Evolutionary conservation across 1,284 basidiomycete genomes (phyloP), one percentile per base, ranked within the genome.

Genomic region (Trametes polyzona): DNA sequence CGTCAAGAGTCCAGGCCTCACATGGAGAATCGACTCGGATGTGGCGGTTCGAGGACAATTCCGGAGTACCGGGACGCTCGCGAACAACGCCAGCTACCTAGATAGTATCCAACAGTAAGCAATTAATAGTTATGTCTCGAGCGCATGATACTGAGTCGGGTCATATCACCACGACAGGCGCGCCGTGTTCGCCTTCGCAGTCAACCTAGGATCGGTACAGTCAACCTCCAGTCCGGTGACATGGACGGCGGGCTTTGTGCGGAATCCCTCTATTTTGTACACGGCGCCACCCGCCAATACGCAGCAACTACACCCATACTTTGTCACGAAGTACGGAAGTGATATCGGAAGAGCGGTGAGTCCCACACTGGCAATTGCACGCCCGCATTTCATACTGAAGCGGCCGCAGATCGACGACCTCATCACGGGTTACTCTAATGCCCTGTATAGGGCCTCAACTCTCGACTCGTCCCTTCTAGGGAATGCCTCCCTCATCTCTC

Each of bases 221-320:
- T 40, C 36, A 14, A 68, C 64, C 2, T 24, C 55, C 1, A 32
- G 27, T 3, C 62, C 69, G 3, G 59, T 68, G 16, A 58, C 67
- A 1, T 70, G 69, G 69, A 35, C 64, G 5, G 33, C 67, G 0
- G 69, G 68, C 5, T 57, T 56, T 27, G 59, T 66, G 10, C 64
- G 69, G 1, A 62, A 69, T 40, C 67, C 69, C 1, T 47, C 57
- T 3, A 65, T 69, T 26, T 14, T 52, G 33, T 69, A 64, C 51
- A 65, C 61, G 2, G 59, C 55, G 1, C 27, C 58, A 9, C 40
- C 46, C 0, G 65, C 62, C 43, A 66, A 26, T 52, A 69, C 59
- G 1, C 56, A 69, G 44, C 37, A 54, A 4, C 69, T 71, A 16
- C 59, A 58, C 16, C 63, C 72, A 14, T 71, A 65, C 58, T 73